These are phyloP conservation scores for Phytophthora melonis DNA, from an alignment of 352 stramenopile genomes.

Conservation along the genomic window DNA sequence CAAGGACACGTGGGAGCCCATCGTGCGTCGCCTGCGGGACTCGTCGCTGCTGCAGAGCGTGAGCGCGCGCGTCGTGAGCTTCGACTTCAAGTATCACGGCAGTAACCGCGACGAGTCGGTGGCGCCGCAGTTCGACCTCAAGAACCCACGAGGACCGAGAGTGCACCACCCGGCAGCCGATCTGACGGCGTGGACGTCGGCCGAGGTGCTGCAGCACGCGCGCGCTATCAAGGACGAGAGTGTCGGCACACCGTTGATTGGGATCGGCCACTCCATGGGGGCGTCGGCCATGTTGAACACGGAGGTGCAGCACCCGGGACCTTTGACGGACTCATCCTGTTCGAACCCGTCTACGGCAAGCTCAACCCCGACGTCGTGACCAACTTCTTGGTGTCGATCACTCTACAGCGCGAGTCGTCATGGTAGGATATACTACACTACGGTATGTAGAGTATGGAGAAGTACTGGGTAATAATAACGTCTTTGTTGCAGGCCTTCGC, in stretches of 20 bases:
- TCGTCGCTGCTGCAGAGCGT: constrained; percentile 40
- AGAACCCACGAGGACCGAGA: constrained; percentile 36
- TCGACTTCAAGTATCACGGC: constrained; percentile 68
- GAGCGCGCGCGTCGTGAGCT: constrained; percentile 34
- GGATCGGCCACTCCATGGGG: constrained; percentile 63
- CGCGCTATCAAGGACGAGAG: constrained; percentile 17
- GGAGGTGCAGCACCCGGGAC: constrained; percentile 51
- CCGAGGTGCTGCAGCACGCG: constrained; percentile 42
- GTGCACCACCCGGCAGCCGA: constrained; percentile 44
- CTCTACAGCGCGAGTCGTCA: constrained; percentile 42
- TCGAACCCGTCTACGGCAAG: constrained; percentile 48
- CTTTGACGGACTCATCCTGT: constrained; percentile 57
- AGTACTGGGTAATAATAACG: not conserved
- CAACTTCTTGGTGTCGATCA: constrained; percentile 52
- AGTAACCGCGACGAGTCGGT: constrained; percentile 52
- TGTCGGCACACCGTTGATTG: constrained; percentile 44
- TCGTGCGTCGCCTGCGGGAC: constrained; percentile 45
- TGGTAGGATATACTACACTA: constrained; percentile 21
- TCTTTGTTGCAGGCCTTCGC: constrained; percentile 31
- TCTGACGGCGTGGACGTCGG: constrained; percentile 32
- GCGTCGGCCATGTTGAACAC: constrained; percentile 47
- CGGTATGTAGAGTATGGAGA: not conserved
- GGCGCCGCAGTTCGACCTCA: constrained; percentile 30
- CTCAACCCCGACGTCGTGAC: constrained; percentile 20
- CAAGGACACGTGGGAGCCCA: constrained; percentile 57